Evolutionary conservation across 257 asterid species (phyloP).

Genomic region (Petunia axillaris): DNA sequence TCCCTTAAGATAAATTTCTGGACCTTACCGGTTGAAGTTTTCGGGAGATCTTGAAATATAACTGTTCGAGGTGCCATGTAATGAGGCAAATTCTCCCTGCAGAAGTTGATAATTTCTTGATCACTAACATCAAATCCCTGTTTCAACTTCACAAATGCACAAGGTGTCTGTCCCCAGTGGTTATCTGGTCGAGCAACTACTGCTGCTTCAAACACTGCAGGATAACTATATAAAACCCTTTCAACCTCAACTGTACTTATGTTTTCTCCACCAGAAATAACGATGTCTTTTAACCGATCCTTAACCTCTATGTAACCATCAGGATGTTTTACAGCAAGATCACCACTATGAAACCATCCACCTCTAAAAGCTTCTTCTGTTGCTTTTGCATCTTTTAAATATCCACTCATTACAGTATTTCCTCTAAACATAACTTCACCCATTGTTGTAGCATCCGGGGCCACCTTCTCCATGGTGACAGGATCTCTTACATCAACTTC

Average conservation of each 20-base stretch:
- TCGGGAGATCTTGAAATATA: background rate
- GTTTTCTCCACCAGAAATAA: slow-evolving; percentile 18
- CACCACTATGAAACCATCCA: slow-evolving; percentile 22
- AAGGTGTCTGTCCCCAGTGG: slow-evolving; percentile 21
- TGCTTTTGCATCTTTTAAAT: slow-evolving; percentile 14
- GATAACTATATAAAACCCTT: background rate
- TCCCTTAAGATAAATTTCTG: slow-evolving; percentile 14
- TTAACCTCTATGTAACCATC: slow-evolving; percentile 17
- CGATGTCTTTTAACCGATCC: slow-evolving; percentile 7
- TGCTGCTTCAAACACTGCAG: slow-evolving; percentile 10
- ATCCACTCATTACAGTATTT: background rate
- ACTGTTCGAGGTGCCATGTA: slow-evolving; percentile 20
- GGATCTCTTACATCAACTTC: slow-evolving; percentile 24
- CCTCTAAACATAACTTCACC: slow-evolving; percentile 21
- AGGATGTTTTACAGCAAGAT: slow-evolving; percentile 12
- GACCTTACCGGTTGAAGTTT: background rate
- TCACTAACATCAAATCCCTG: background rate
- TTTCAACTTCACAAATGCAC: slow-evolving; percentile 19
- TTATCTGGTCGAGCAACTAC: slow-evolving; percentile 2
- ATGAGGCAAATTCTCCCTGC: slow-evolving; percentile 15
- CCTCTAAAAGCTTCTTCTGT: slow-evolving; percentile 4
- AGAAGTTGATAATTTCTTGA: slow-evolving; percentile 14
- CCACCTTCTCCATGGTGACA: slow-evolving; percentile 16
- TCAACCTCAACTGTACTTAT: slow-evolving; percentile 1
- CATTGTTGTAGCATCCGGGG: slow-evolving; percentile 1